Evolutionary conservation across 345 rosid genomes (phyloP).

Genomic region (Populus deltoides): DNA sequence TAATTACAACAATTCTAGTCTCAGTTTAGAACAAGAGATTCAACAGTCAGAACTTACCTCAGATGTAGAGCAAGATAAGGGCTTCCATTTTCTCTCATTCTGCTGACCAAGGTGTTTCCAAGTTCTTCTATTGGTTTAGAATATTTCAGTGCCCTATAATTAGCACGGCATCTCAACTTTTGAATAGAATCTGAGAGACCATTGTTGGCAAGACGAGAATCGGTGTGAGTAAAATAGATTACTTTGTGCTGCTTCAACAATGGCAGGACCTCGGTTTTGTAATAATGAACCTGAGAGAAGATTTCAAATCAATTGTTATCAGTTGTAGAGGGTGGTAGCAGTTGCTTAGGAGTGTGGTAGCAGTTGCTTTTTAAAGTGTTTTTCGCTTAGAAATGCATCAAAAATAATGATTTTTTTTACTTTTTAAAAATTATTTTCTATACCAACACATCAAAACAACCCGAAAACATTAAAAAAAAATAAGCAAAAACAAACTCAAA

Average conservation of each 20-base stretch:
- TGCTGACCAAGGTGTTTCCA: conserved; percentile 67
- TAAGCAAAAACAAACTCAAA: too few species aligned
- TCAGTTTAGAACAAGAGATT: neutral
- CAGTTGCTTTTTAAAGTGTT: too few species aligned
- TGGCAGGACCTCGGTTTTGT: conserved; percentile 71
- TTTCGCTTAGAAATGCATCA: too few species aligned
- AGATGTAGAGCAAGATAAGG: conserved; percentile 94
- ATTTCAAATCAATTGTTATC: conserved; percentile 1
- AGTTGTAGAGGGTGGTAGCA: neutral
- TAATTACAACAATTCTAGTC: neutral
- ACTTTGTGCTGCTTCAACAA: conserved; percentile 79
- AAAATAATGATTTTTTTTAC: too few species aligned
- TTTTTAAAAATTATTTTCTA: too few species aligned
- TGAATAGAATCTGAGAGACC: conserved; percentile 61
- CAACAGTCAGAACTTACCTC: conserved; percentile 48
- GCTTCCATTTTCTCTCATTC: conserved; percentile 69
- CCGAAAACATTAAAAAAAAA: too few species aligned
- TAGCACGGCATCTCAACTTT: conserved; percentile 86
- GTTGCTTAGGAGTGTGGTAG: too few species aligned
- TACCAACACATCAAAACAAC: too few species aligned
- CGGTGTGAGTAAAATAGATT: conserved; percentile 86
- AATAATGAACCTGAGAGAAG: conserved; percentile 70
- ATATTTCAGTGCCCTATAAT: conserved; percentile 78
- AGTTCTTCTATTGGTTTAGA: conserved; percentile 76
- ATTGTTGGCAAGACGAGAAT: conserved; percentile 92